These are phyloP conservation scores for Steccherinum ochraceum DNA, from an alignment of 768 basidiomycete genomes.

Conservation along the genomic window DNA sequence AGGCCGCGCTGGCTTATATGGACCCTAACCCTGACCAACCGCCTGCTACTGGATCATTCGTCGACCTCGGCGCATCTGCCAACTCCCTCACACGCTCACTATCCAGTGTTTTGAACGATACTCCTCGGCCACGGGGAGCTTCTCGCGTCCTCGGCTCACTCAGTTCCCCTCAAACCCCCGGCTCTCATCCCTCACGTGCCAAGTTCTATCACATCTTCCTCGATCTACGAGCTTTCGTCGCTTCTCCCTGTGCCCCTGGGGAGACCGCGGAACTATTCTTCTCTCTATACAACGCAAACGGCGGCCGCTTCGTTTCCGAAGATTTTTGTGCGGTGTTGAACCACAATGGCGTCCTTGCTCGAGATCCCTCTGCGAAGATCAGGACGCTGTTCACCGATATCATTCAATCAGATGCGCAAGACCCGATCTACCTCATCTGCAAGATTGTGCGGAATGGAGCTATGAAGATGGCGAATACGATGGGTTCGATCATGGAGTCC, in stretches of 20 bases:
- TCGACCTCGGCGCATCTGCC: constrained; percentile 49
- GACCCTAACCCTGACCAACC: constrained; percentile 38
- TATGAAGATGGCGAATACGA: constrained; percentile 62
- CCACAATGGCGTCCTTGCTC: constrained; percentile 83
- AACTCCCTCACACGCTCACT: constrained; percentile 32
- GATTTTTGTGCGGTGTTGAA: constrained; percentile 88
- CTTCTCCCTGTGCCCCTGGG: constrained; percentile 82
- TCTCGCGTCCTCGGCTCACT: constrained; percentile 28
- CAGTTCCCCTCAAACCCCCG: constrained; percentile 25
- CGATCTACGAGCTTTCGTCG: constrained; percentile 89
- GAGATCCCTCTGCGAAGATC: constrained; percentile 68
- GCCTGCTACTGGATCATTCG: constrained; percentile 31
- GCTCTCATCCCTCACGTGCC: constrained; percentile 22
- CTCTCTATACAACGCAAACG: constrained; percentile 83
- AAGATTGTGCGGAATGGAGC: constrained; percentile 84
- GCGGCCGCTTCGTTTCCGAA: constrained; percentile 85
- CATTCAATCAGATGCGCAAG: constrained; percentile 78
- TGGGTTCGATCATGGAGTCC: constrained; percentile 41
- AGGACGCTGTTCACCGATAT: constrained; percentile 89
- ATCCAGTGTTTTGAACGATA: constrained; percentile 62
- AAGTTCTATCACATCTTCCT: constrained; percentile 89
- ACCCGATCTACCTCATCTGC: constrained; percentile 85
- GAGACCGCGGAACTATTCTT: constrained; percentile 94
- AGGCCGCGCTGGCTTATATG: constrained; percentile 74
- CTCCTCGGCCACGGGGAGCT: constrained; percentile 27